These are phyloP conservation scores for Magnolia kwangsiensis DNA, from an alignment of 164 flowering plant genomes.

Conservation along the genomic window DNA sequence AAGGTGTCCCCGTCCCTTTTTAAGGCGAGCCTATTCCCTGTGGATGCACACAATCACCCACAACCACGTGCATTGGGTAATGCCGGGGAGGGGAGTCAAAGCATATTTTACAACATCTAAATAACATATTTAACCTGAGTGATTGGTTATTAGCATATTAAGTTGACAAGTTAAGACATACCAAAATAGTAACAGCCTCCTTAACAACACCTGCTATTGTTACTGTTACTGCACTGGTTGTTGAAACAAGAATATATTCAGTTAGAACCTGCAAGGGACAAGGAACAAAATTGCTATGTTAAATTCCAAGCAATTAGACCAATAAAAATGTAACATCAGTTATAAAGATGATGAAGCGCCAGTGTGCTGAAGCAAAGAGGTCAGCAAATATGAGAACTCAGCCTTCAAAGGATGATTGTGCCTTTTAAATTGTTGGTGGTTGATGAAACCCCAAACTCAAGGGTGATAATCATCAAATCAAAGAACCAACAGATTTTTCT, in stretches of 20 bases:
- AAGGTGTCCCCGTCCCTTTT: no score
- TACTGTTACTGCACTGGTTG: conserved; percentile 97
- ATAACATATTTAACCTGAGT: neutral
- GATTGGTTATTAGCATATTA: neutral
- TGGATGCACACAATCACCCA: no score
- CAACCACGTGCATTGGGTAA: no score
- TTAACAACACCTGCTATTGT: conserved; percentile 97
- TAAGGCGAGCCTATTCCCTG: no score
- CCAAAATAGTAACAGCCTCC: conserved; percentile 97
- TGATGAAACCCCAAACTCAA: neutral
- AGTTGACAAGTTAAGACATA: conserved; percentile 25
- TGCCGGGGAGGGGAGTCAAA: no score
- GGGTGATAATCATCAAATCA: neutral
- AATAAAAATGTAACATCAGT: neutral
- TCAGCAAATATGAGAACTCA: neutral
- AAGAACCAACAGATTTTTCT: neutral
- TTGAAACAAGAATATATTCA: conserved; percentile 85
- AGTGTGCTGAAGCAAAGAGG: neutral
- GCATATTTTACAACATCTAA: no score
- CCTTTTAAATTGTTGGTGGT: neutral
- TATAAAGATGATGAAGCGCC: neutral
- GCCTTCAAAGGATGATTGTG: neutral
- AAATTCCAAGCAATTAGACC: neutral
- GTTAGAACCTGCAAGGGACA: conserved; percentile 73
- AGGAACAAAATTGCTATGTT: neutral